Evolutionary conservation across 2,329 filamentous ascomycete genomes (phyloP), one percentile per base, ranked within the genome.

Genomic region (Stemphylium vesicarium): DNA sequence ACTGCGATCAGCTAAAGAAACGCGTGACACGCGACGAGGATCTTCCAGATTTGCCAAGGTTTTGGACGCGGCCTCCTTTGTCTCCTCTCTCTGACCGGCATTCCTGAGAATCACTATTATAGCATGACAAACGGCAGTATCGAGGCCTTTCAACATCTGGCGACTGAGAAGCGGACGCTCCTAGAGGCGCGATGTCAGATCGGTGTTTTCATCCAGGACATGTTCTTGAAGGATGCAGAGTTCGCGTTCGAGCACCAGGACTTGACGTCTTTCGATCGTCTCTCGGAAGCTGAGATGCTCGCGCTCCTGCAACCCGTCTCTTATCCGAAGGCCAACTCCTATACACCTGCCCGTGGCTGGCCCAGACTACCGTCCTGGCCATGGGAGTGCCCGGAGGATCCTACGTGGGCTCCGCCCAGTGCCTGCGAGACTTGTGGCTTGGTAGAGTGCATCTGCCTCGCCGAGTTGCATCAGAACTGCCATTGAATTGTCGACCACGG

Each of bases 301-400:
- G 20, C 36, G 24, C 50, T 52, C 18, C 26, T 52, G 13, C 26
- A 46, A 15, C 42, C 36, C 12, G 10, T 52, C 10, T 33, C 29
- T 52, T 52, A 52, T 22, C 41, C n/a, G 15, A 52, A 39, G 29
- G 50, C 41, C 12, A 52, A 52, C 20, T 52, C n/a, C 4, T 52
- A 52, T 46, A 52, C 36, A 41, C 50, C 36, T 33, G n/a, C 26
- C 18, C n/a, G 10, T 46, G 9, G 3, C 37, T 52, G 20, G 50
- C 42, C 41, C 15, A 52, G 13, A 12, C 50, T 8, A 52, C 35
- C 9, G 16, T 52, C 36, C 35, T 46, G 12, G 50, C 42, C 5
- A 31, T 52, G 15, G 41, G n/a, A 52, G 16, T 52, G 15, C 41
- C 50, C 29, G 0, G 2, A 18, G 26, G 29, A 52, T 41, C 18